A percentile compares a stretch with the other conserved stretches of the same genome.
Conservation (phyloP, 2,329 filamentous ascomycete genomes). For the Verticillium klebahnii region DNA sequence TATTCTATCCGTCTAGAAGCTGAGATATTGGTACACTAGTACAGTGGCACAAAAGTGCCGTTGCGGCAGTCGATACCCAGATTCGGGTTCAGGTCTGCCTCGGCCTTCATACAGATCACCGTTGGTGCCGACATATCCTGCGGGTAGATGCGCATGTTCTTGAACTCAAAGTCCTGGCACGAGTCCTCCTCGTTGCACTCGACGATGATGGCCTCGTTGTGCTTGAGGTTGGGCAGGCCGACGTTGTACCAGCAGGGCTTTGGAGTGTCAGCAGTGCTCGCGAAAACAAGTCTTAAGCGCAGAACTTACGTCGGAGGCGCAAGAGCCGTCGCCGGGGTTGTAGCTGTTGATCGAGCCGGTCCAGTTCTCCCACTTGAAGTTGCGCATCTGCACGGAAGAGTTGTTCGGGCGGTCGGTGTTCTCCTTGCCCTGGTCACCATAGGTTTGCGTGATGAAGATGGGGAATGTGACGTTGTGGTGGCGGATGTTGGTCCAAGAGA, state of each 20-base stretch:
- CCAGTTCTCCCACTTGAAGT: conserved; percentile 35
- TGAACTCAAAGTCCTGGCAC: conserved; percentile 27
- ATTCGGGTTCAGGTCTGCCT: conserved; percentile 23
- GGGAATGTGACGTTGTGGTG: conserved; percentile 39
- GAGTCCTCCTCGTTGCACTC: conserved; percentile 34
- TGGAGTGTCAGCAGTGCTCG: not conserved
- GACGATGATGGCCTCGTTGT: conserved; percentile 35
- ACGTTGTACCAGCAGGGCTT: conserved; percentile 37
- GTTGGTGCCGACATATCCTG: conserved; percentile 21
- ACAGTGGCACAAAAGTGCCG: conserved; percentile 16
- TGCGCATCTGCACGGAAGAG: conserved; percentile 33
- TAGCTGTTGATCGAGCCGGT: conserved; percentile 35
- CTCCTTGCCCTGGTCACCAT: conserved; percentile 31
- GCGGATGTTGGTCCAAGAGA: conserved; percentile 38
- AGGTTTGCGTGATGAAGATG: conserved; percentile 40
- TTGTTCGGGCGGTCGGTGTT: conserved; percentile 28
- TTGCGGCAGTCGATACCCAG: conserved; percentile 29
- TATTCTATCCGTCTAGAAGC: not conserved
- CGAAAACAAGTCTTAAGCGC: not conserved
- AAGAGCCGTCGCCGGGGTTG: conserved; percentile 36
- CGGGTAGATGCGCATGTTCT: conserved; percentile 26
- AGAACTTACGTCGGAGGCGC: conserved; percentile 23
- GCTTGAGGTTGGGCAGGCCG: conserved; percentile 29
- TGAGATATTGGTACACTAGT: not conserved
- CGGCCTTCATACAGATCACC: conserved; percentile 30